phyloP scores from a whole-genome alignment of 176 grass and related monocot species.

The Oryza longistaminata region DNA sequence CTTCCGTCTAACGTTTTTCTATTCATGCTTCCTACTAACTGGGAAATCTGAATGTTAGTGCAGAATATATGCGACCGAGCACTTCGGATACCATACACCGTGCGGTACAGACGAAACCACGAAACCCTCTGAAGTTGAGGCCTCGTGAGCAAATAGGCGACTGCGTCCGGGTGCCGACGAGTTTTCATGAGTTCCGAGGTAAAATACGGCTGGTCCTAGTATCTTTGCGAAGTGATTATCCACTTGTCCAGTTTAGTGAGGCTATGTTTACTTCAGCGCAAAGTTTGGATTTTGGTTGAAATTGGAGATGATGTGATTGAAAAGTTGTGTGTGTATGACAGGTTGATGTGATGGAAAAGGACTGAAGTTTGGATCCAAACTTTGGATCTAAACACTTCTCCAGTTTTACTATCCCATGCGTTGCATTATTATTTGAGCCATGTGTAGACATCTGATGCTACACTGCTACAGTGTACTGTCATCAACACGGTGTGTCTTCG shows the following conservation, averaged over 20 bases:
- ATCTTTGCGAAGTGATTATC: not conserved
- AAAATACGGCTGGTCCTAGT: slow-evolving; percentile 25
- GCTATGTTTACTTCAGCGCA: too few relatives aligned
- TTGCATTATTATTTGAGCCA: not conserved
- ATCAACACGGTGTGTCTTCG: too few relatives aligned
- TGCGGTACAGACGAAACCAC: not conserved
- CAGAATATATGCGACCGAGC: slow-evolving; percentile 12
- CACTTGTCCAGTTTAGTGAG: too few relatives aligned
- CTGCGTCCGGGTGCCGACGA: not conserved
- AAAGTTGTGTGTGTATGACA: too few relatives aligned
- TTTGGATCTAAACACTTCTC: too few relatives aligned
- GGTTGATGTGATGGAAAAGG: too few relatives aligned
- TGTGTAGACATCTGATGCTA: not conserved
- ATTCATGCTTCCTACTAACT: not conserved
- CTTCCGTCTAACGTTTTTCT: not conserved
- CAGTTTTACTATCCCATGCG: not conserved
- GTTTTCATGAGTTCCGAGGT: slow-evolving; percentile 36
- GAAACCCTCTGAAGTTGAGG: slow-evolving; percentile 24
- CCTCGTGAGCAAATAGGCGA: not conserved
- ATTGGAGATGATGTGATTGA: too few relatives aligned
- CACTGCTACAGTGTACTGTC: too few relatives aligned
- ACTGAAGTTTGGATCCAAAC: too few relatives aligned
- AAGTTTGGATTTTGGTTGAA: too few relatives aligned
- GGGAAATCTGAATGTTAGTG: slow-evolving; percentile 5
- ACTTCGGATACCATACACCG: slow-evolving; percentile 33